A percentile compares a stretch with the other conserved stretches of the same genome.
Evolutionary conservation across 495 filamentous ascomycete genomes (phyloP).

Genomic region (Daldinia concentrica): DNA sequence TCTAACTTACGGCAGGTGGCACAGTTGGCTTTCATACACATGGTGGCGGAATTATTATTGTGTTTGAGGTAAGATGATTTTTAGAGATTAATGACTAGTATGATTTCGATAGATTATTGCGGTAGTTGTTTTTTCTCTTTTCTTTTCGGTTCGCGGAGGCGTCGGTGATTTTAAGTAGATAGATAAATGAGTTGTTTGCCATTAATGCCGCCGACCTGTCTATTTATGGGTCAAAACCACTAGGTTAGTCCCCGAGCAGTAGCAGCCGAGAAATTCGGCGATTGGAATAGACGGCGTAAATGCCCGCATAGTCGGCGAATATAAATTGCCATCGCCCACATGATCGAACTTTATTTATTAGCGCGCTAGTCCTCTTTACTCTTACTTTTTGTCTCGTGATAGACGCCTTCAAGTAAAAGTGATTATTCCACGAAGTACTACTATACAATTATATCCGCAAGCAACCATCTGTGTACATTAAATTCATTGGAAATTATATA

Average conservation of each 20-base stretch:
- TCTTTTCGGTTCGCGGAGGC: not conserved
- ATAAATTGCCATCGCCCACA: conserved; percentile 1
- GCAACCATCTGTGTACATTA: no score
- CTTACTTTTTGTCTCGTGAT: no score
- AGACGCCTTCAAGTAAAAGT: no score
- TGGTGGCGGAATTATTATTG: conserved; percentile 25
- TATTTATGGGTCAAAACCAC: not conserved
- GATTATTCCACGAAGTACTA: no score
- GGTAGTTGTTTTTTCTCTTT: not conserved
- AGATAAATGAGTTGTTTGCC: not conserved
- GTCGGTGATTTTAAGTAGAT: not conserved
- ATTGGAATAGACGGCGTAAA: conserved; percentile 15
- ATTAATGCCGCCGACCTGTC: conserved; percentile 15
- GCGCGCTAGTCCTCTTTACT: not conserved
- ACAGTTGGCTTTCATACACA: conserved; percentile 48
- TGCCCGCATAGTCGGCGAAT: conserved; percentile 23
- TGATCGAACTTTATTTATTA: conserved; percentile 3
- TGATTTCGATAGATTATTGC: not conserved
- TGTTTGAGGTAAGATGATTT: conserved; percentile 9
- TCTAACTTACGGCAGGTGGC: conserved; percentile 41
- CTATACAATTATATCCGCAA: no score
- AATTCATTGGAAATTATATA: no score
- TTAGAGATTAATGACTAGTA: not conserved
- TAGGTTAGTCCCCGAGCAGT: conserved; percentile 9
- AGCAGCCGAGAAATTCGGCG: conserved; percentile 27